Conservation (phyloP, 2,329 filamentous ascomycete genomes). For the Ceratocystiopsis brevicomis region DNA sequence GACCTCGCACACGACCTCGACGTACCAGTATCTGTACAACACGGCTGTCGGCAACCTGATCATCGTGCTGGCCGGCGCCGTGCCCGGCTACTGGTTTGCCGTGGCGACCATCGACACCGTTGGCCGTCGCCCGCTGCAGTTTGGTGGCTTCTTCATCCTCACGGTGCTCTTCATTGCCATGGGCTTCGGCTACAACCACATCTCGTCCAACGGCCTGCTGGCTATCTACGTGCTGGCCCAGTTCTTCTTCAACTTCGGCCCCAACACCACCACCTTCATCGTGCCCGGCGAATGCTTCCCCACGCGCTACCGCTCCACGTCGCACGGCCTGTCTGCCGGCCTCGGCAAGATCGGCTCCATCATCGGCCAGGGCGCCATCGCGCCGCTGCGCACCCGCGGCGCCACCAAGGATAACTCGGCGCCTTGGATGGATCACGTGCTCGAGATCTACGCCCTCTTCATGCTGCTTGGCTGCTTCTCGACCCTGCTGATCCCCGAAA, state of each 20-base stretch:
- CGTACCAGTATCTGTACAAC: slow-evolving; percentile 54
- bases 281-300: slow-evolving; percentile 38
- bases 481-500: slow-evolving; percentile 53
- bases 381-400: slow-evolving; percentile 29
- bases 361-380: slow-evolving; percentile 38
- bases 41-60: slow-evolving; percentile 64
- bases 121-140: slow-evolving; percentile 61
- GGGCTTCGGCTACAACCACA: slow-evolving; percentile 40
- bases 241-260: slow-evolving; percentile 41
- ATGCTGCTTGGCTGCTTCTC: slow-evolving; percentile 56
- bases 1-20: slow-evolving; percentile 27
- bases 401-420: slow-evolving; percentile 18
- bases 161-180: slow-evolving; percentile 43
- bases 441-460: slow-evolving; percentile 57
- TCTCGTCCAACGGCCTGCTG: slow-evolving; percentile 32
- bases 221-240: slow-evolving; percentile 37
- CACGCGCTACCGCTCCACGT: slow-evolving; percentile 36
- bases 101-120: slow-evolving; percentile 50
- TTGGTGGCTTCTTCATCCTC: slow-evolving; percentile 41
- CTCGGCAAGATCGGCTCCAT: slow-evolving; percentile 37
- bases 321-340: slow-evolving; percentile 37
- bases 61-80: slow-evolving; percentile 57
- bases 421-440: slow-evolving; percentile 61
- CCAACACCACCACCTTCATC: slow-evolving; percentile 38
- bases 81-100: slow-evolving; percentile 70